Percentiles rank a stretch among this genome's conserved stretches.
These are phyloP conservation scores for Chaetomidium leptoderma DNA, from an alignment of 495 filamentous ascomycete species.

Conservation along the genomic window DNA sequence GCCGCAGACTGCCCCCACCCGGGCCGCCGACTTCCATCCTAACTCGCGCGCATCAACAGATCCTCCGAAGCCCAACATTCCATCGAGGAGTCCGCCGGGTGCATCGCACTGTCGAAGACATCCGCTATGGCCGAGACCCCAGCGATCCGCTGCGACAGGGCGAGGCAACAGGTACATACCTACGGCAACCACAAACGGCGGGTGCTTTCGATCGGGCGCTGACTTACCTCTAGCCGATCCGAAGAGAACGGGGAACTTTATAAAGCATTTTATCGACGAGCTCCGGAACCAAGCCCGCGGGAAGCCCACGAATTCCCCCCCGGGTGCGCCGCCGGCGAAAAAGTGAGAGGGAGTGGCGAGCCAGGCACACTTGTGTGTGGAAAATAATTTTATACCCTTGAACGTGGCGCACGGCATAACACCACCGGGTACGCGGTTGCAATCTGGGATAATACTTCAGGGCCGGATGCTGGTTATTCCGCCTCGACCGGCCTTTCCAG, in stretches of 20 bases:
- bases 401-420: too few species aligned
- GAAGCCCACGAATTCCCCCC: conserved; percentile 25
- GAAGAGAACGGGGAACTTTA: not conserved
- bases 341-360: too few species aligned
- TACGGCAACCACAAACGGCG: too few species aligned
- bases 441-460: too few species aligned
- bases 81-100: conserved; percentile 41
- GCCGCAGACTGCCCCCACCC: too few species aligned
- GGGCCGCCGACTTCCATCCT: not conserved
- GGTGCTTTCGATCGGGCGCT: not conserved
- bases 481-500: too few species aligned
- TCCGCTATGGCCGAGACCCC: conserved; percentile 39
- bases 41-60: conserved; percentile 16
- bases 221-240: conserved; percentile 6
- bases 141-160: conserved; percentile 40
- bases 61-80: conserved; percentile 37
- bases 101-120: conserved; percentile 37
- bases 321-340: conserved; percentile 13
- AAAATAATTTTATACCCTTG: too few species aligned
- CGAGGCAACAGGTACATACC: conserved; percentile 36
- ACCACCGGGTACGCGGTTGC: too few species aligned
- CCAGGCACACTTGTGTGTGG: too few species aligned
- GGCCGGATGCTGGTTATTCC: too few species aligned
- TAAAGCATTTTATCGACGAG: conserved; percentile 34
- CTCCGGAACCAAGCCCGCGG: conserved; percentile 37